Evolutionary conservation across 1,284 basidiomycete species (phyloP), one percentile per base, ranked within the genome.

Genomic region (Heterobasidion annosum): DNA sequence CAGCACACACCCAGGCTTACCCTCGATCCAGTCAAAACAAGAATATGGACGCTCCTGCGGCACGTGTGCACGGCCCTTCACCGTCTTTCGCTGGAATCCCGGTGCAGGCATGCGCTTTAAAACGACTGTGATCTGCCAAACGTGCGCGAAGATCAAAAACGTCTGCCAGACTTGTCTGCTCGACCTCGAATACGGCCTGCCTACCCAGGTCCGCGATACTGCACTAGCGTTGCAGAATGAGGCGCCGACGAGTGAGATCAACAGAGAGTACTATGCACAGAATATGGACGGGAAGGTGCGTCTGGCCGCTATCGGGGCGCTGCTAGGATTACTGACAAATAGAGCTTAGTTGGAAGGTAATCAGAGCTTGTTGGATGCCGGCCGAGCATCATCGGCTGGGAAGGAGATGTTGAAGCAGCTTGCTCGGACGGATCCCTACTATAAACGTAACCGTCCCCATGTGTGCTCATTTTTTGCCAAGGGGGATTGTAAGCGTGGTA

Each of bases 21-120:
- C 19, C 34, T 33, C 10, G 12, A 4, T 52, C 35, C 56, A 90
- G 96, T 93, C 91, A 13, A 98, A 98, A 70, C 96, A 99, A 78
- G 88, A 94, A 65, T 94, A 91, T 61, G 97, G 94, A 9, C 84
- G 91, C 48, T 93, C 94, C 52, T 99, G 97, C 72, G 93, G 92
- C 56, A 91, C 97, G 57, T 99, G 97, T 66, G 92, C 93, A 12
- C 83, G 95, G 47, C 89, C 94, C 6, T 98, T 97, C 73, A 98
- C 95, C 53, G 91, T 98, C 61, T 99, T 99, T 71, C 87, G 94
- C 48, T 99, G 97, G 97, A 96, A 98, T 64, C 95, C 97, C 1
- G 97, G 97, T 51, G 74, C 82, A 13, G 96, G 94, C 45, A 89
- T 86, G 67, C 85, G 97, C 44, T 97, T 86, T 82, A 99, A 99